Conservation (phyloP, 495 filamentous ascomycete species). For the Penicillium turbatum region DNA sequence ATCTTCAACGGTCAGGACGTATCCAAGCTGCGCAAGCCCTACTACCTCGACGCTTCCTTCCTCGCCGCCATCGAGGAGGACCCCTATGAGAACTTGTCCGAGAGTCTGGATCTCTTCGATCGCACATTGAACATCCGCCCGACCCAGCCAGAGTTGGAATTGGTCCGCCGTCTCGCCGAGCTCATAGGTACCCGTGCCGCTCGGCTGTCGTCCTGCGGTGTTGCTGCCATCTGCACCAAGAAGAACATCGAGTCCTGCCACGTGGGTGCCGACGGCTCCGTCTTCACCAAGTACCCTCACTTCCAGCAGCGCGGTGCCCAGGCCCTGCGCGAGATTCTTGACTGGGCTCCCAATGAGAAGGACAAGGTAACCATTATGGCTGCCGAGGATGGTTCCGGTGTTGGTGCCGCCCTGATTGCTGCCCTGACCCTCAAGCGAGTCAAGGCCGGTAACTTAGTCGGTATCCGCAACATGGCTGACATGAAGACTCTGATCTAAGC, state of each 20-base stretch:
- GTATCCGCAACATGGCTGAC: constrained; percentile 67
- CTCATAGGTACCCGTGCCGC: constrained; percentile 92
- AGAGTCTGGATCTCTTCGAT: constrained; percentile 76
- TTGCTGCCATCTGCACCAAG: constrained; percentile 93
- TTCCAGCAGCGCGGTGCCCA: constrained; percentile 88
- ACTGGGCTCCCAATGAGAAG: constrained; percentile 74
- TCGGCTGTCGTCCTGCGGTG: constrained; percentile 86
- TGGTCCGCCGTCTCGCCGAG: constrained; percentile 82
- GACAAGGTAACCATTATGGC: constrained; percentile 83
- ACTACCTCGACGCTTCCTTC: constrained; percentile 88
- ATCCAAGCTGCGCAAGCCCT: constrained; percentile 70
- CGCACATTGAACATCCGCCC: constrained; percentile 63
- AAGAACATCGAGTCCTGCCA: constrained; percentile 84
- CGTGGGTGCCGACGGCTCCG: constrained; percentile 90
- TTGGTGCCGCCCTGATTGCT: constrained; percentile 93
- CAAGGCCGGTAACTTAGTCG: constrained; percentile 70
- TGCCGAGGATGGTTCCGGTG: constrained; percentile 91
- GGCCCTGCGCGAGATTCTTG: constrained; percentile 88
- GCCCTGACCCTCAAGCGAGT: constrained; percentile 86
- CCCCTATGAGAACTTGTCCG: constrained; percentile 87
- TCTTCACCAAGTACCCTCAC: constrained; percentile 98
- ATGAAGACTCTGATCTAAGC: constrained; percentile 37
- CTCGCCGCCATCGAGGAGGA: constrained; percentile 94
- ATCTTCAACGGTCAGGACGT: constrained; percentile 85
- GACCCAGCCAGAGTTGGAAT: constrained; percentile 72